phyloP scores from a whole-genome alignment of 2,329 filamentous ascomycete species.

The Mycosphaerelloides madeirae region DNA sequence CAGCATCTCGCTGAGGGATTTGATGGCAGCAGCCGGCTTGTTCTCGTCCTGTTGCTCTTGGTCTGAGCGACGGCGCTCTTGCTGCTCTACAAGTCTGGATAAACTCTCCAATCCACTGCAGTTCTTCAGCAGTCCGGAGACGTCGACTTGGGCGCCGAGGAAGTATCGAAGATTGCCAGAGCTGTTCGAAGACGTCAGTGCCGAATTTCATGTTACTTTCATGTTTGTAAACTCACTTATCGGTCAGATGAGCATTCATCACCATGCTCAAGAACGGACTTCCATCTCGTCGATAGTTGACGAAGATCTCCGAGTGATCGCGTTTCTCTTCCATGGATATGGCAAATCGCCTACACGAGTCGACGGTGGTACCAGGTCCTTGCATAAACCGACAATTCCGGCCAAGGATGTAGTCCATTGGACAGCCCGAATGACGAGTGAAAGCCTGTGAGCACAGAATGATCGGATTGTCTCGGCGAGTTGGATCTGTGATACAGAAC shows the following conservation, averaged over 20 bases:
- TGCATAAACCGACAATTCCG: constrained; percentile 75
- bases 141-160: constrained; percentile 67
- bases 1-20: constrained; percentile 14
- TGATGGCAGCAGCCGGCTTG: constrained; percentile 2
- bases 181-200: too few species aligned
- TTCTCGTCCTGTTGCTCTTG: constrained; percentile 23
- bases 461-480: constrained; percentile 67
- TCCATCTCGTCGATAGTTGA: constrained; percentile 69
- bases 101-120: constrained; percentile 62
- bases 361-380: constrained; percentile 57
- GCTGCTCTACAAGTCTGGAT: constrained; percentile 6
- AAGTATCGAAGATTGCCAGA: constrained; percentile 64
- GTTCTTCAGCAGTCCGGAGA: constrained; percentile 63
- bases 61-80: too few species aligned
- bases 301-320: constrained; percentile 67
- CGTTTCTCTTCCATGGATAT: constrained; percentile 52
- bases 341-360: constrained; percentile 16
- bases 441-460: constrained; percentile 75
- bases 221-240: too few species aligned
- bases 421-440: constrained; percentile 68
- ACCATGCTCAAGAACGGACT: constrained; percentile 72
- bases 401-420: constrained; percentile 66
- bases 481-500: constrained; percentile 71
- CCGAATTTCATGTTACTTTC: not conserved
- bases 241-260: constrained; percentile 42